Base-by-base conservation (phyloP, 371 early-diverging fungal genomes). In the Phascolomyces articulosus region DNA sequence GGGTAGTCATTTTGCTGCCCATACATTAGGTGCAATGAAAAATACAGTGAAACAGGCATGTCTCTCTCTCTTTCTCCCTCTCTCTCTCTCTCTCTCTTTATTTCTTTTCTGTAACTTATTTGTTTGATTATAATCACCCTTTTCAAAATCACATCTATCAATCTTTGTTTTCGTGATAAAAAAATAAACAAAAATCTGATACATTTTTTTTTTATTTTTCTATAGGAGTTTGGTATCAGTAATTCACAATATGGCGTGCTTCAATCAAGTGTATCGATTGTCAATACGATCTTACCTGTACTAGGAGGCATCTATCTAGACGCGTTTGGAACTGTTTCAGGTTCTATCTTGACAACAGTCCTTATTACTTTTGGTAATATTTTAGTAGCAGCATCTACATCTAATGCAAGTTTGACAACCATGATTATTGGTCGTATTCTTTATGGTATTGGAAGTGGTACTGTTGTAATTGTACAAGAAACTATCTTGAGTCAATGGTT, bases 401-500 rank as follows among this genome's bases (percentile, higher is more conserved):
- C 77, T 53, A 69, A 67, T 21, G 65, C 61, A 20, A 86, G 82
- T 24, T 82, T 84, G 62, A 68, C 73, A 9, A 64, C 78, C 26
- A 90, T 90, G 88, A 81, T 90, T 0, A 62, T 68, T 11, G 89
- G 89, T 11, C 83, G 89, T 48, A 71, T 90, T 10, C 69, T 90
- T 23, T 90, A 90, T 65, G 90, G 90, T 51, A 81, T 90, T 28
- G 90, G 90, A 8, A 84, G 86, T 44, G 90, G 90, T 9, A 77
- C 89, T 3, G 83, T 90, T 29, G 82, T 86, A 0, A 90, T 85
- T n/a, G 86, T 89, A 23, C 90, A 90, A 70, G 86, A 87, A 61
- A 86, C 90, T 4, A 89, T 90, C n/a, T 62, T 90, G 2, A 87
- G 88, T 27, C 88, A 89, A 69, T 90, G 90, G 90, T 90, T 90